Conservation (phyloP, 164 flowering plant species). For the Euptelea pleiosperma region DNA sequence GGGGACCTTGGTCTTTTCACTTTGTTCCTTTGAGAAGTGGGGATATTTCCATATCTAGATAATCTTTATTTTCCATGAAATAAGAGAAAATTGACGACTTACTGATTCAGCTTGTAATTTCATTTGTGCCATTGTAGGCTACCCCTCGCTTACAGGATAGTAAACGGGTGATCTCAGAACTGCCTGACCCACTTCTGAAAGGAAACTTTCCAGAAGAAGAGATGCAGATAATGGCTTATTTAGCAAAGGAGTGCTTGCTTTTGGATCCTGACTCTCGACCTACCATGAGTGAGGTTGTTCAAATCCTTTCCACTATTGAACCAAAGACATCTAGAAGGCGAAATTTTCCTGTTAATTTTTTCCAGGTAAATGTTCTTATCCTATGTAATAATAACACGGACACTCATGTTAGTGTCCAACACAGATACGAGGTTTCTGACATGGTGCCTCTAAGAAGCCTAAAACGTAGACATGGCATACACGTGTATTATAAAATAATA, state of each 20-base stretch:
- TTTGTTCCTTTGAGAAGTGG: too few species aligned
- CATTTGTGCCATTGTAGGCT: slow-evolving; percentile 46
- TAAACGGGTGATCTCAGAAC: slow-evolving; percentile 55
- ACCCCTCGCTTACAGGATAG: slow-evolving; percentile 69
- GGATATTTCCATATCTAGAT: too few species aligned
- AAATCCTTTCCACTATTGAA: slow-evolving; percentile 79
- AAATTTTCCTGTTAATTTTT: slow-evolving; percentile 40
- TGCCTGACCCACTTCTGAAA: slow-evolving; percentile 76
- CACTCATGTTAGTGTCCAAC: too few species aligned
- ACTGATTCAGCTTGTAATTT: slow-evolving; percentile 1
- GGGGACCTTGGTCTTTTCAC: too few species aligned
- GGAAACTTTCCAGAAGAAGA: slow-evolving; percentile 82
- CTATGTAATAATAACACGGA: too few species aligned
- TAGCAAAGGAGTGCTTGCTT: slow-evolving; percentile 89
- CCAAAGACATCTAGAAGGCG: slow-evolving; percentile 59
- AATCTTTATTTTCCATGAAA: neutral
- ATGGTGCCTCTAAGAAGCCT: too few species aligned
- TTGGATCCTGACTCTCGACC: slow-evolving; percentile 93
- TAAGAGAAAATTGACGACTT: neutral
- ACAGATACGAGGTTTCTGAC: too few species aligned
- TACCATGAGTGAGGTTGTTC: slow-evolving; percentile 92
- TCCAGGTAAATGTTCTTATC: too few species aligned
- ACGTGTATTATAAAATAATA: too few species aligned
- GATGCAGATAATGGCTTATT: slow-evolving; percentile 86
- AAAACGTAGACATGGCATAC: too few species aligned